phyloP scores from a whole-genome alignment of 257 asterid genomes.

The Solanum pennellii region DNA sequence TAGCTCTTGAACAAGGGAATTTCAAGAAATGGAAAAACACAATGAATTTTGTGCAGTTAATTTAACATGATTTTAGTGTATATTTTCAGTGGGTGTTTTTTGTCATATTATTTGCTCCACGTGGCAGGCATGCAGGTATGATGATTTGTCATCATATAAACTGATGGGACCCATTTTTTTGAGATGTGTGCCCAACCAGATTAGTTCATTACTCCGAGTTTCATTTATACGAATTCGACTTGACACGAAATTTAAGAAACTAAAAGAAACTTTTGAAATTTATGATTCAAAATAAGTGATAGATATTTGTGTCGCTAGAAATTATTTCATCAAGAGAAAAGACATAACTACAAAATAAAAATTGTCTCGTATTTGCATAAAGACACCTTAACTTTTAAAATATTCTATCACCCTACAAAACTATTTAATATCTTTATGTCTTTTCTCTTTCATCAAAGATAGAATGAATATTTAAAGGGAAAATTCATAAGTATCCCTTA shows the following conservation, averaged over 20 bases:
- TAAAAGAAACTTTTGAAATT: fast-evolving
- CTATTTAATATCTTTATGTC: no score
- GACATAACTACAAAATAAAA: no score
- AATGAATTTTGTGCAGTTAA: background rate
- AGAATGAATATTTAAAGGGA: no score
- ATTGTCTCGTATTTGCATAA: no score
- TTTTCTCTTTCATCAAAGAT: no score
- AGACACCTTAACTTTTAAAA: no score
- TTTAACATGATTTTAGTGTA: background rate
- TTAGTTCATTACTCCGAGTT: background rate
- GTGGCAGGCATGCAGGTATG: background rate
- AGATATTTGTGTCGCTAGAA: no score
- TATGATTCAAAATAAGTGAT: no score
- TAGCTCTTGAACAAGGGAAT: background rate
- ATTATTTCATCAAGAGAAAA: no score
- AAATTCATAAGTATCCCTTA: no score
- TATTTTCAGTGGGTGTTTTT: background rate
- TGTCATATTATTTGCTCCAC: background rate
- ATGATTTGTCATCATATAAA: background rate
- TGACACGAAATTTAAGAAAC: background rate
- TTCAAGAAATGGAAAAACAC: background rate
- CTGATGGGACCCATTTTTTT: background rate
- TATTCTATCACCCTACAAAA: no score
- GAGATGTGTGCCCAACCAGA: background rate
- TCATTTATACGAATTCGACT: no score